These are phyloP conservation scores for Protomyces lactucae-debilis DNA, from an alignment of 1,139 yeast species.

Conservation along the genomic window DNA sequence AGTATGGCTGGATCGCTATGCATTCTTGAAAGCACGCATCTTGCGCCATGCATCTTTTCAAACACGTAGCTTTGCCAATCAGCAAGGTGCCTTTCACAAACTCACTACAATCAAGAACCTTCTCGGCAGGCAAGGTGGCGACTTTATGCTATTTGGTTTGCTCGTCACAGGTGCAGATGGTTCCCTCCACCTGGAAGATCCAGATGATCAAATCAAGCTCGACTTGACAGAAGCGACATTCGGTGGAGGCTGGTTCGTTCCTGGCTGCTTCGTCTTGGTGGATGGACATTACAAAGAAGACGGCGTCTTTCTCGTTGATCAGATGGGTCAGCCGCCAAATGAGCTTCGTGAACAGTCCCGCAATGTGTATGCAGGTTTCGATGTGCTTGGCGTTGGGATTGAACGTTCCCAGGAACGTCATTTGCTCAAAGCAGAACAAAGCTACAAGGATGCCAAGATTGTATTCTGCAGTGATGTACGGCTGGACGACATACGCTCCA, in stretches of 20 bases:
- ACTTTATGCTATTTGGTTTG: slow-evolving; percentile 74
- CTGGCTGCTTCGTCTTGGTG: slow-evolving; percentile 74
- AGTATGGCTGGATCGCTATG: slow-evolving; percentile 46
- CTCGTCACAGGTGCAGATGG: slow-evolving; percentile 62
- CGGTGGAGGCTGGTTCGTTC: slow-evolving; percentile 62
- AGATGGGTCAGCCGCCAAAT: slow-evolving; percentile 82
- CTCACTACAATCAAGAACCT: slow-evolving; percentile 76
- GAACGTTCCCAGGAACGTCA: slow-evolving; percentile 56
- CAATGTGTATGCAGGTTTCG: slow-evolving; percentile 72
- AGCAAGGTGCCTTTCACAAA: slow-evolving; percentile 43
- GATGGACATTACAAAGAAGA: slow-evolving; percentile 76
- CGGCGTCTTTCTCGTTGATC: slow-evolving; percentile 67
- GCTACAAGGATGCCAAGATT: slow-evolving; percentile 53
- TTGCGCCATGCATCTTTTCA: slow-evolving; percentile 72
- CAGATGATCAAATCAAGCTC: slow-evolving; percentile 69
- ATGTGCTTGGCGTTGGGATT: slow-evolving; percentile 68
- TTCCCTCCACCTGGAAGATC: slow-evolving; percentile 70
- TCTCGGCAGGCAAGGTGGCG: slow-evolving; percentile 73
- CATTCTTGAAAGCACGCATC: slow-evolving; percentile 61
- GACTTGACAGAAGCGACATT: slow-evolving; percentile 61
- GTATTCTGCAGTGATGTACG: slow-evolving; percentile 69
- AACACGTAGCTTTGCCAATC: slow-evolving; percentile 41
- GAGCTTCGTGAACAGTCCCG: slow-evolving; percentile 64
- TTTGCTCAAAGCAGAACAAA: slow-evolving; percentile 54
- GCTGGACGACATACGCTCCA: slow-evolving; percentile 54